Evolutionary conservation across 495 filamentous ascomycete genomes (phyloP).

Genomic region (Chaetomidium leptoderma): DNA sequence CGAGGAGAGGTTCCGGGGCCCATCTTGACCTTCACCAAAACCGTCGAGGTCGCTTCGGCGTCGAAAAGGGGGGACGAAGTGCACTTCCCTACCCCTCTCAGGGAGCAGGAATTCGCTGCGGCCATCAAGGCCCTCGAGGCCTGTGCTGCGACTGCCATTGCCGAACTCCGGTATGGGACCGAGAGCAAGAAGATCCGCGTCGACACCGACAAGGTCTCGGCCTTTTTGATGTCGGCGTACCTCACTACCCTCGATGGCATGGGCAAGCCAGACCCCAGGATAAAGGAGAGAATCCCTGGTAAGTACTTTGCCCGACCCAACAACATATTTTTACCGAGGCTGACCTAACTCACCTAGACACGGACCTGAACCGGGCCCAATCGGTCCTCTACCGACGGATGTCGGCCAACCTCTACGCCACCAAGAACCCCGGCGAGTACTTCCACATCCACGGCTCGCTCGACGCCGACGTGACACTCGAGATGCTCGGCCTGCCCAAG

Average conservation of each 20-base stretch:
- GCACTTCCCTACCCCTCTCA: conserved; percentile 61
- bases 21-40: conserved; percentile 25
- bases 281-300: conserved; percentile 62
- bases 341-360: conserved; percentile 49
- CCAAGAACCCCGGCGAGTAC: conserved; percentile 58
- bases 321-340: conserved; percentile 23
- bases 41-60: conserved; percentile 31
- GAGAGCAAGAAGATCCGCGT: conserved; percentile 48
- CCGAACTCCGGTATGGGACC: conserved; percentile 51
- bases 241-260: conserved; percentile 67
- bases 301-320: conserved; percentile 22
- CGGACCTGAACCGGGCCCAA: conserved; percentile 65
- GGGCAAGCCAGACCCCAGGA: conserved; percentile 57
- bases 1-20: conserved; percentile 29
- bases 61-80: conserved; percentile 31
- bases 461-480: conserved; percentile 61
- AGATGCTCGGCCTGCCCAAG: conserved; percentile 67
- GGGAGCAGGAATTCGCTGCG: conserved; percentile 63
- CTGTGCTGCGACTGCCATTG: conserved; percentile 60
- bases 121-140: conserved; percentile 69
- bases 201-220: conserved; percentile 59
- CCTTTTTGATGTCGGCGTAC: conserved; percentile 69
- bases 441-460: conserved; percentile 79
- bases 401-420: conserved; percentile 71
- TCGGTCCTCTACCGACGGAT: conserved; percentile 68